Evolutionary conservation across 1,139 yeast species (phyloP).

Genomic region (Geotrichum histeridarum): DNA sequence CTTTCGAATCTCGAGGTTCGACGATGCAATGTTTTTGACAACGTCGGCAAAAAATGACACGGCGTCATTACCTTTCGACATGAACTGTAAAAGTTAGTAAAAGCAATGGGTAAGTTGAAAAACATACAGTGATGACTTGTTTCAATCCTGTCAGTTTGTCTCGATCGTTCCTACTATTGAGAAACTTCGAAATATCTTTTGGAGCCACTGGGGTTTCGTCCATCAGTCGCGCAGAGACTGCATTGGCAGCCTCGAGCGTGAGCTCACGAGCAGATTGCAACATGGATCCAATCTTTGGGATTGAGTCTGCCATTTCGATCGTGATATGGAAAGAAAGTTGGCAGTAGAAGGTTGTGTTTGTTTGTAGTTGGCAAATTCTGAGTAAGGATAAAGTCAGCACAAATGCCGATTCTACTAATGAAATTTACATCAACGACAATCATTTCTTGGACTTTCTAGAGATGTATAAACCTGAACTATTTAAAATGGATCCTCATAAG

Average conservation of each 20-base stretch:
- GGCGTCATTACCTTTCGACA: slow-evolving; percentile 57
- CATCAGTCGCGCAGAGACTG: slow-evolving; percentile 58
- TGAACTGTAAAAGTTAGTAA: slow-evolving; percentile 30
- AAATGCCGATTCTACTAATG: background rate
- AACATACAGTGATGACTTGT: slow-evolving; percentile 51
- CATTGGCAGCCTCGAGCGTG: slow-evolving; percentile 76
- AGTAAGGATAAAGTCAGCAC: background rate
- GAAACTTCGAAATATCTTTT: slow-evolving; percentile 57
- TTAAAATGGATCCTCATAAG: slow-evolving; percentile 90
- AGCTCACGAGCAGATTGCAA: slow-evolving; percentile 78
- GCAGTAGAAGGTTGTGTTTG: background rate
- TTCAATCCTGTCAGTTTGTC: slow-evolving; percentile 75
- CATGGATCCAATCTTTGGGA: slow-evolving; percentile 47
- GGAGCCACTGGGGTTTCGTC: slow-evolving; percentile 48
- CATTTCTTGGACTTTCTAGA: background rate
- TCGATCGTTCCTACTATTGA: slow-evolving; percentile 65
- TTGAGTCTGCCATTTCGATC: slow-evolving; percentile 47
- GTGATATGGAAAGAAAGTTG: background rate
- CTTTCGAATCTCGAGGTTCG: slow-evolving; percentile 62
- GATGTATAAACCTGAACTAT: background rate
- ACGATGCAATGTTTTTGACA: slow-evolving; percentile 76
- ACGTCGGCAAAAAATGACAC: slow-evolving; percentile 76
- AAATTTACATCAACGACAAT: background rate
- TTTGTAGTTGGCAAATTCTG: background rate
- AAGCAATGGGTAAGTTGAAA: background rate